Conservation (phyloP, 192 early-diverging fungal species). For the Coemansia sp. region DNA sequence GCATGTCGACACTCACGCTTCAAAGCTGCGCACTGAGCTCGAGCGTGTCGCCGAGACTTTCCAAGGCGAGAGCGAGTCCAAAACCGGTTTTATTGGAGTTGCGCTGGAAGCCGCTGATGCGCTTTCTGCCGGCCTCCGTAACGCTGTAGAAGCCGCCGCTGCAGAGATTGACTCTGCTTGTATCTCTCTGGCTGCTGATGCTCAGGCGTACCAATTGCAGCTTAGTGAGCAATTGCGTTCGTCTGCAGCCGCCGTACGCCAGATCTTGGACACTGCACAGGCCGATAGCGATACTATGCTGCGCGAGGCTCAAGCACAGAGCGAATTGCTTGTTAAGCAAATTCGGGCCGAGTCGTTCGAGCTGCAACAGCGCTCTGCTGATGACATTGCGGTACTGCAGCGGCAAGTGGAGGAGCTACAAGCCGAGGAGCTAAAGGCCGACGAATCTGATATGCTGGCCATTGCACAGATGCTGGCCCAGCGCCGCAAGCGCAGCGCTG, state of each 20-base stretch:
- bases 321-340: slow-evolving; percentile 9
- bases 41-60: background rate
- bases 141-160: background rate
- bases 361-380: slow-evolving; percentile 12
- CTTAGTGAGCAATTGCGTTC: background rate
- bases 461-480: slow-evolving; percentile 20
- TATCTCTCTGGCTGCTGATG: background rate
- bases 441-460: slow-evolving; percentile 19
- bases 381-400: slow-evolving; percentile 19
- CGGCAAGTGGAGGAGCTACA: slow-evolving; percentile 26
- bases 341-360: slow-evolving; percentile 5
- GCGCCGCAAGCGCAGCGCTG: background rate
- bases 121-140: slow-evolving; percentile 10
- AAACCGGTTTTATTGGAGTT: background rate
- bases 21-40: slow-evolving; percentile 13
- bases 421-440: slow-evolving; percentile 3
- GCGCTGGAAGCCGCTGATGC: background rate
- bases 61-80: background rate
- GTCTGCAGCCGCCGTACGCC: background rate
- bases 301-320: background rate
- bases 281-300: background rate
- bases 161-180: background rate
- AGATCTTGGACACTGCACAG: background rate
- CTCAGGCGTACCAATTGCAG: background rate
- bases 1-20: slow-evolving; percentile 14